Conservation (phyloP, 805 yeast genomes). For the Myxozyma vanderwaltii region DNA sequence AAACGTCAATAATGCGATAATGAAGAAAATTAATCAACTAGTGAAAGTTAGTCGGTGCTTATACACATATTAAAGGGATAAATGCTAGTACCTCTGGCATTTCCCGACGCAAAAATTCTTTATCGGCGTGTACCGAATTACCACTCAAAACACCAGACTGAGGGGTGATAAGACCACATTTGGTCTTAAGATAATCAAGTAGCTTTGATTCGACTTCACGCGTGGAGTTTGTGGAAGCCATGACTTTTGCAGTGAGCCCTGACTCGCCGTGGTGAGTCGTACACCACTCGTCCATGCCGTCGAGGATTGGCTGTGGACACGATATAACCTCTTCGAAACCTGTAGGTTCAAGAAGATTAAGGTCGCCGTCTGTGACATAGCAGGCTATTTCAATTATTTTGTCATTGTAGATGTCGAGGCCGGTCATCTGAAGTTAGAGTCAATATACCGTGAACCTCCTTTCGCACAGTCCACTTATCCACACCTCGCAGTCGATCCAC, state of each 20-base stretch:
- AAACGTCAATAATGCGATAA: conserved; percentile 87
- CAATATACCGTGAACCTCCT: too few species aligned
- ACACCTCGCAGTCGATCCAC: conserved; percentile 90
- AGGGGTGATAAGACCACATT: conserved; percentile 49
- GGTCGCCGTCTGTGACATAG: conserved; percentile 79
- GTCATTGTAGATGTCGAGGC: conserved; percentile 77
- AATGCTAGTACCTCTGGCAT: conserved; percentile 64
- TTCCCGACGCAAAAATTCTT: conserved; percentile 77
- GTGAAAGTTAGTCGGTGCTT: neutral
- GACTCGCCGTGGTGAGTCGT: conserved; percentile 68
- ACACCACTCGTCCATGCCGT: conserved; percentile 88
- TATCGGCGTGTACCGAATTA: conserved; percentile 88
- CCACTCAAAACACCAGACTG: conserved; percentile 81
- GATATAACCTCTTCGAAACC: conserved; percentile 86
- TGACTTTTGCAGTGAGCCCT: conserved; percentile 76
- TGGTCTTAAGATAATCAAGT: conserved; percentile 58
- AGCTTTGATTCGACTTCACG: conserved; percentile 67
- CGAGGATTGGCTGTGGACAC: conserved; percentile 61
- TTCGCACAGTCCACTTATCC: too few species aligned
- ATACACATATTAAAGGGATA: neutral
- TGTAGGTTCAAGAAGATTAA: conserved; percentile 64
- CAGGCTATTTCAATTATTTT: conserved; percentile 91
- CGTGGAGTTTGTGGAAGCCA: conserved; percentile 56
- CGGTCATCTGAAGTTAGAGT: conserved; percentile 89
- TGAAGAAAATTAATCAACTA: conserved; percentile 53